Percentiles rank a stretch among this genome's conserved stretches.
These are phyloP conservation scores for Cicer pinnatifidum DNA, from an alignment of 306 rosid species.

Conservation along the genomic window DNA sequence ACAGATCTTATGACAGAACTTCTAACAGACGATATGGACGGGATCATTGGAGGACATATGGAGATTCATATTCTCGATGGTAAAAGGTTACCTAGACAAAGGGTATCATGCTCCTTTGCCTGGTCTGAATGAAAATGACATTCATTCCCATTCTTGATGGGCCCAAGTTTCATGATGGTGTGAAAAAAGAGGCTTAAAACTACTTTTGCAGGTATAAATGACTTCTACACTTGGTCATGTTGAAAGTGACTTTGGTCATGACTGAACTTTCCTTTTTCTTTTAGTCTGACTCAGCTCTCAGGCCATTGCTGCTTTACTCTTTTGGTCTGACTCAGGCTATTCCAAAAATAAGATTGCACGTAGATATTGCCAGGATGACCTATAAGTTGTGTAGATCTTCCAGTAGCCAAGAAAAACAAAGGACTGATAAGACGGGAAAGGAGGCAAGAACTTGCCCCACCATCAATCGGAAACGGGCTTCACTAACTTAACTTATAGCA, in stretches of 20 bases:
- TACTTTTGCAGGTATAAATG: slow-evolving; percentile 43
- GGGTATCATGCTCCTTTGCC: slow-evolving; percentile 15
- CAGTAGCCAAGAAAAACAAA: slow-evolving; percentile 19
- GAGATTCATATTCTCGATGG: slow-evolving; percentile 54
- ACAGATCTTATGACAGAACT: slow-evolving; percentile 56
- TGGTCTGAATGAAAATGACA: slow-evolving; percentile 23
- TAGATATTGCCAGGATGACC: slow-evolving; percentile 41
- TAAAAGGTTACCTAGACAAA: slow-evolving; percentile 30
- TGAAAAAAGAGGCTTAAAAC: slow-evolving; percentile 29
- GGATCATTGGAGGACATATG: slow-evolving; percentile 53
- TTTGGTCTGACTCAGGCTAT: slow-evolving; percentile 41
- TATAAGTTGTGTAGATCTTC: slow-evolving; percentile 9
- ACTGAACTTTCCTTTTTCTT: slow-evolving; percentile 13
- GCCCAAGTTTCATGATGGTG: slow-evolving; percentile 39
- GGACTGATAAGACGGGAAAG: slow-evolving; percentile 17
- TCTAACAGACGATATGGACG: slow-evolving; percentile 47
- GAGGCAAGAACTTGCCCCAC: slow-evolving; percentile 31
- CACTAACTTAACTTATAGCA: slow-evolving; percentile 27
- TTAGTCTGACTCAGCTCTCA: slow-evolving; percentile 24
- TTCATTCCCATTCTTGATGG: slow-evolving; percentile 38
- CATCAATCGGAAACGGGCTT: slow-evolving; percentile 31
- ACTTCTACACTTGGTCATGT: slow-evolving; percentile 32
- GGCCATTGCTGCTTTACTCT: slow-evolving; percentile 28
- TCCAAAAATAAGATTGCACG: slow-evolving; percentile 11
- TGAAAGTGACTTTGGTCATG: slow-evolving; percentile 41